Percentiles rank a stretch among this genome's conserved stretches.
phyloP scores from a whole-genome alignment of 2,329 filamentous ascomycete genomes.

The Epichloe brachyelytri region DNA sequence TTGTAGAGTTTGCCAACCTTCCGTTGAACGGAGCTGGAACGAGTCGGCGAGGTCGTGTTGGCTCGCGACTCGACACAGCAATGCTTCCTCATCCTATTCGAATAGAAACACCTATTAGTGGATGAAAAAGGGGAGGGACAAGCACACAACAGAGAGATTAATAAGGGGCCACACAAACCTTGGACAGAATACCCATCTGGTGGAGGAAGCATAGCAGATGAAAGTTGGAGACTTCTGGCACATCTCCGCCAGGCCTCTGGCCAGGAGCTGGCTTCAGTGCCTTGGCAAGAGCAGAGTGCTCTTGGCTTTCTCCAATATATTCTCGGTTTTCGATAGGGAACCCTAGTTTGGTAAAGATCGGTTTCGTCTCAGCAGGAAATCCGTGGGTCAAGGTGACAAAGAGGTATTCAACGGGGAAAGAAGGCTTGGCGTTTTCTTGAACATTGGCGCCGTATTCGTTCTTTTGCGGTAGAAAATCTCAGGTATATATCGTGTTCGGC shows the following conservation, averaged over 20 bases:
- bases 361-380: conserved; percentile 71
- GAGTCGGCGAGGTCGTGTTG: conserved; percentile 69
- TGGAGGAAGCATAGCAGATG: conserved; percentile 85
- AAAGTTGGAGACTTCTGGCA: conserved; percentile 74
- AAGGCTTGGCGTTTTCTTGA: conserved; percentile 91
- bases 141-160: too few species aligned
- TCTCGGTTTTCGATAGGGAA: conserved; percentile 92
- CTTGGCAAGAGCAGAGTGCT: conserved; percentile 54
- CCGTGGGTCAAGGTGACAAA: conserved; percentile 93
- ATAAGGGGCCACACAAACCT: conserved; percentile 43
- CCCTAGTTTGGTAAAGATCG: conserved; percentile 57
- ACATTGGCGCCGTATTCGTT: conserved; percentile 96
- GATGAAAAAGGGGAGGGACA: not conserved
- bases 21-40: conserved; percentile 70
- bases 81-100: conserved; percentile 68
- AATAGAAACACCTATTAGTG: not conserved
- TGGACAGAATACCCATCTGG: conserved; percentile 65
- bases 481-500: conserved; percentile 76
- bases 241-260: conserved; percentile 47
- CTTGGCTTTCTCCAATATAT: conserved; percentile 73
- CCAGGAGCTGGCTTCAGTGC: conserved; percentile 50
- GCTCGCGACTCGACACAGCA: conserved; percentile 75
- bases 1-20: conserved; percentile 88
- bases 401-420: conserved; percentile 92
- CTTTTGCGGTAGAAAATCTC: conserved; percentile 94